Evolutionary conservation across 345 rosid species (phyloP).

Genomic region (Citrus unshiu): DNA sequence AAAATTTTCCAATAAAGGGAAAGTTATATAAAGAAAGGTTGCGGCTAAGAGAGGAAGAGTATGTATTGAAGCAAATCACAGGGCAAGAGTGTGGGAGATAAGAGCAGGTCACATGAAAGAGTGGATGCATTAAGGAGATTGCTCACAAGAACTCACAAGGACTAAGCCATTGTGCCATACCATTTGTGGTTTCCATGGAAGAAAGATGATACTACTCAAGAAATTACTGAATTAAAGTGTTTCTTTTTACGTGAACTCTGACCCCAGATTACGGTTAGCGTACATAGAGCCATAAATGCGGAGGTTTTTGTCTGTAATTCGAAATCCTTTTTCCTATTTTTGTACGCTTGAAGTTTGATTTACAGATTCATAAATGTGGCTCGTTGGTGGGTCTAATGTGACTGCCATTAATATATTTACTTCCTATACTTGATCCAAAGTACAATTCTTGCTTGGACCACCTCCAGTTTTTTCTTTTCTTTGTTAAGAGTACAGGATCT

Average conservation of each 20-base stretch:
- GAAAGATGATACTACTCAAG: conserved; percentile 7
- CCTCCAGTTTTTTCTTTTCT: not conserved
- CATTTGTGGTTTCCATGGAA: conserved; percentile 13
- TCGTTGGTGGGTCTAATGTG: conserved; percentile 32
- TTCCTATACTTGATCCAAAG: not conserved
- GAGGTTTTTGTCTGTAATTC: not conserved
- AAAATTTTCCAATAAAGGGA: not conserved
- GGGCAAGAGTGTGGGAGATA: conserved; percentile 27
- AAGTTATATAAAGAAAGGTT: not conserved
- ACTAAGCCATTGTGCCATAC: not conserved
- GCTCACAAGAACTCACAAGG: no score
- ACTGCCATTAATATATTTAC: conserved; percentile 32
- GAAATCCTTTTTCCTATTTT: not conserved
- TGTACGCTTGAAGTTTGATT: not conserved
- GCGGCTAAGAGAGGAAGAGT: not conserved
- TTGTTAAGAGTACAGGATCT: not conserved
- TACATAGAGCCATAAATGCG: conserved; percentile 17
- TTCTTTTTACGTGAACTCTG: conserved; percentile 40
- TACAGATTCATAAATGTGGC: conserved; percentile 21
- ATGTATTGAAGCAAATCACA: conserved; percentile 84
- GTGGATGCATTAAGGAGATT: conserved; percentile 5
- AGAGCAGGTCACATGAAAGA: conserved; percentile 66
- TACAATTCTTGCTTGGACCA: not conserved
- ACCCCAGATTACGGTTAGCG: not conserved
- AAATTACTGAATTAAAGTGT: conserved; percentile 26